These are phyloP conservation scores for Ogataea chonburiensis DNA, from an alignment of 805 yeast species.

Conservation along the genomic window DNA sequence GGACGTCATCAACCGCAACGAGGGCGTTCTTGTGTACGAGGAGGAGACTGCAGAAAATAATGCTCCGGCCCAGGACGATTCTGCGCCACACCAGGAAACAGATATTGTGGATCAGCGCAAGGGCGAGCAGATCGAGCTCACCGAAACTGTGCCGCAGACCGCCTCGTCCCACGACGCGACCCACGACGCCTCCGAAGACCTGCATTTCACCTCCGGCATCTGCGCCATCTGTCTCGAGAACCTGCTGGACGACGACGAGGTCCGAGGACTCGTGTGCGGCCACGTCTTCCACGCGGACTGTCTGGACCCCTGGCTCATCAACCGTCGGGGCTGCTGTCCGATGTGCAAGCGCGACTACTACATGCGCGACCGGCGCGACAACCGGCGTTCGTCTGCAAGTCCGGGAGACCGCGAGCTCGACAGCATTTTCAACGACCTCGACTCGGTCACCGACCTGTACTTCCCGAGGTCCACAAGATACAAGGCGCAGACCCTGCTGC, in stretches of 20 bases:
- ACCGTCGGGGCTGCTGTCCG: slow-evolving; percentile 78
- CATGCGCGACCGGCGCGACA: slow-evolving; percentile 32
- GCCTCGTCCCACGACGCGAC: slow-evolving; percentile 11
- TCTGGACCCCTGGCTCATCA: slow-evolving; percentile 77
- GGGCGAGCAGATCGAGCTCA: slow-evolving; percentile 11
- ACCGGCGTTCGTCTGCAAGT: slow-evolving; percentile 2
- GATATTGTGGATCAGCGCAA: slow-evolving; percentile 16
- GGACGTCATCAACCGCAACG: slow-evolving; percentile 46
- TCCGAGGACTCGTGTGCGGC: slow-evolving; percentile 76
- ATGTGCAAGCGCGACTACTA: slow-evolving; percentile 73
- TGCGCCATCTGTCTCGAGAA: slow-evolving; percentile 80
- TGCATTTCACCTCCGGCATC: slow-evolving; percentile 61
- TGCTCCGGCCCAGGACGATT: neutral
- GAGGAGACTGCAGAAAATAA: slow-evolving; percentile 35
- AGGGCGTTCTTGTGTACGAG: slow-evolving; percentile 31
- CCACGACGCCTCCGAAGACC: too few relatives aligned
- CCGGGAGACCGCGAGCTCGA: slow-evolving; percentile 25
- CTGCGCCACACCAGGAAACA: slow-evolving; percentile 10
- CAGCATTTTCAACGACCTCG: slow-evolving; percentile 25
- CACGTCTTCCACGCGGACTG: slow-evolving; percentile 81
- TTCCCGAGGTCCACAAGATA: slow-evolving; percentile 28
- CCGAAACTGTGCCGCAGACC: slow-evolving; percentile 10
- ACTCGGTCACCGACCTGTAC: slow-evolving; percentile 17
- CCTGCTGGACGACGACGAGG: slow-evolving; percentile 58
- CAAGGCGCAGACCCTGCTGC: slow-evolving; percentile 29